These are phyloP conservation scores for Diversispora epigaea DNA, from an alignment of 192 early-diverging fungal genomes.

Conservation along the genomic window DNA sequence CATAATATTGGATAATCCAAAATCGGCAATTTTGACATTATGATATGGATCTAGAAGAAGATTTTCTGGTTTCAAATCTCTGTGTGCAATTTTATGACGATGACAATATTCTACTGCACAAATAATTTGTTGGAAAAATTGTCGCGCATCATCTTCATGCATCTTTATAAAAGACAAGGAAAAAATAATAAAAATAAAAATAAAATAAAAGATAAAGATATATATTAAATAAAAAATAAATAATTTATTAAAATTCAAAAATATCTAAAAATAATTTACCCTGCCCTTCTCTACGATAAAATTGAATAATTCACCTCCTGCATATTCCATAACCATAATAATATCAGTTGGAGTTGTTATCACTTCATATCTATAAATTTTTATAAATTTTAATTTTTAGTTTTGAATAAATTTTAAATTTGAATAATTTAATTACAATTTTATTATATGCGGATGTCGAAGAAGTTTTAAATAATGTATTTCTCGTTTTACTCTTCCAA, in stretches of 20 bases:
- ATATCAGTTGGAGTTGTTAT: conserved; percentile 95
- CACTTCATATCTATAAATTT: conserved; percentile 81
- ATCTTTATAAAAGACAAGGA: conserved; percentile 48
- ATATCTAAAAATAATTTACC: conserved; percentile 38
- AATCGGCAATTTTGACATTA: conserved; percentile 98
- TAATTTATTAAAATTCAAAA: not conserved
- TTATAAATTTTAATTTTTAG: not conserved
- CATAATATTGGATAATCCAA: conserved; percentile 94
- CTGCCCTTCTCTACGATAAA: conserved; percentile 79
- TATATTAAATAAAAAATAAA: not conserved
- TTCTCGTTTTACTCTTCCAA: conserved; percentile 91
- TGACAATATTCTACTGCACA: conserved; percentile 95
- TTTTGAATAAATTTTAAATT: not conserved
- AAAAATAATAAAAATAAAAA: not conserved
- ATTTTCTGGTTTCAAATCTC: conserved; percentile 86
- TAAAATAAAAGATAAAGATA: not conserved
- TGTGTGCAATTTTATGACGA: conserved; percentile 83
- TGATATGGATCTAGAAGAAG: conserved; percentile 86
- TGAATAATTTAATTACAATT: conserved; percentile 63
- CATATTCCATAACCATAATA: conserved; percentile 94
- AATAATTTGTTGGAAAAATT: conserved; percentile 96
- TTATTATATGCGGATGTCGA: conserved; percentile 97
- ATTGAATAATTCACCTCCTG: conserved; percentile 81
- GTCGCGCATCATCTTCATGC: conserved; percentile 78
- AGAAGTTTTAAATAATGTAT: conserved; percentile 94